These are phyloP conservation scores for Cymbopogon citratus DNA, from an alignment of 176 grass and related monocot genomes.

Conservation along the genomic window DNA sequence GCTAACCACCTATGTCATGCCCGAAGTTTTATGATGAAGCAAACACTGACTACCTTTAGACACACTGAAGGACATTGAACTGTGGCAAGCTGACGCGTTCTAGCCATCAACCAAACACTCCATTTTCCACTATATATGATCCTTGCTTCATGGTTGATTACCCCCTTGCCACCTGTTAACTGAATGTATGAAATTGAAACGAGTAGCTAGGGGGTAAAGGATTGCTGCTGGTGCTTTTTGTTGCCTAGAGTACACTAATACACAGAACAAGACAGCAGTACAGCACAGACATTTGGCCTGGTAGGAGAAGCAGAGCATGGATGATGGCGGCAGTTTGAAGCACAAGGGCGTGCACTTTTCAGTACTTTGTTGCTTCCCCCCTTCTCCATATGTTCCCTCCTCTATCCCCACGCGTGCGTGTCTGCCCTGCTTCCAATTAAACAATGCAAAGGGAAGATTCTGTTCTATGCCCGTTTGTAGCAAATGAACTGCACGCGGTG, in stretches of 20 bases:
- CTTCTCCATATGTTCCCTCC: not conserved
- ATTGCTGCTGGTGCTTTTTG: not conserved
- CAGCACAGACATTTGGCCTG: not conserved
- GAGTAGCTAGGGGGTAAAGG: not conserved
- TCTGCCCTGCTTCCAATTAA: not conserved
- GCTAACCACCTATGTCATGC: too few relatives aligned
- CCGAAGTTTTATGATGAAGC: too few relatives aligned
- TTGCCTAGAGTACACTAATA: not conserved
- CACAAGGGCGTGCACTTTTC: slow-evolving; percentile 15
- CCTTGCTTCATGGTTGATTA: too few relatives aligned
- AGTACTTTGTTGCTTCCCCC: not conserved
- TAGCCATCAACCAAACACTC: too few relatives aligned
- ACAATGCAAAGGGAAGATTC: not conserved
- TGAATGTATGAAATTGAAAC: too few relatives aligned
- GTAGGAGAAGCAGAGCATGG: not conserved
- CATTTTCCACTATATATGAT: too few relatives aligned
- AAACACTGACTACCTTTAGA: too few relatives aligned
- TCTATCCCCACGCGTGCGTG: not conserved
- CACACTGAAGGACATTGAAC: too few relatives aligned
- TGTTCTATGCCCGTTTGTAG: not conserved
- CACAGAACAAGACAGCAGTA: too few relatives aligned
- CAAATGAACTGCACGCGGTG: not conserved
- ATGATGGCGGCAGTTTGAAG: not conserved
- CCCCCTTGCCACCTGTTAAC: too few relatives aligned
- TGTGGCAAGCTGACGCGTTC: too few relatives aligned